phyloP scores from a whole-genome alignment of 768 basidiomycete genomes.

The Phallus indusiatus region DNA sequence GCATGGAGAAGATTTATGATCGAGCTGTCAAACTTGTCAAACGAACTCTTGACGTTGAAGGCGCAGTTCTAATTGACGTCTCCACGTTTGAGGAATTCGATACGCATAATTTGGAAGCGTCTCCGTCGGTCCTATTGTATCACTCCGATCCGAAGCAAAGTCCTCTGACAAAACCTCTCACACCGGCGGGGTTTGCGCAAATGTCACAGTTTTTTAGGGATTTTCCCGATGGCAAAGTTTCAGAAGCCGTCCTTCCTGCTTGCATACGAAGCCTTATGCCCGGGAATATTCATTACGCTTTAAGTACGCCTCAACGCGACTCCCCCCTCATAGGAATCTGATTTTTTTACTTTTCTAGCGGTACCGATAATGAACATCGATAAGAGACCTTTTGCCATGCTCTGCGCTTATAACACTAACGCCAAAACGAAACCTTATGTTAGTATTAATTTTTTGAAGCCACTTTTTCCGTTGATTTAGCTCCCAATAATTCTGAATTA shows the following conservation, averaged over 20 bases:
- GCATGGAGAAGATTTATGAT: constrained; percentile 87
- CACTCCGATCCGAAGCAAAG: constrained; percentile 49
- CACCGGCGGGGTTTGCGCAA: constrained; percentile 61
- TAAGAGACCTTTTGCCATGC: constrained; percentile 81
- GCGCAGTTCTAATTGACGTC: constrained; percentile 86
- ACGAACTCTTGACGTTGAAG: constrained; percentile 86
- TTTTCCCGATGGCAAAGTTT: constrained; percentile 79
- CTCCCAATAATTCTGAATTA: constrained; percentile 19
- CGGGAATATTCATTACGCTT: constrained; percentile 72
- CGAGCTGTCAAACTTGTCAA: constrained; percentile 85
- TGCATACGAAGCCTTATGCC: constrained; percentile 76
- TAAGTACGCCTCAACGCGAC: constrained; percentile 48
- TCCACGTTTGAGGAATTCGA: constrained; percentile 85
- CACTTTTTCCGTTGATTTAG: not conserved
- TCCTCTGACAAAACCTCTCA: constrained; percentile 46
- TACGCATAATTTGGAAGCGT: constrained; percentile 46
- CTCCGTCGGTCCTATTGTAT: constrained; percentile 61
- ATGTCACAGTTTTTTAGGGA: constrained; percentile 71
- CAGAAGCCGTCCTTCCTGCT: constrained; percentile 77
- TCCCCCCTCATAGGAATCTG: not conserved
- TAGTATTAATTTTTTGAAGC: constrained; percentile 19
- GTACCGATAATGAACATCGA: constrained; percentile 93
- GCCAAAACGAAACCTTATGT: constrained; percentile 77
- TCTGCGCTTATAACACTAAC: constrained; percentile 85
- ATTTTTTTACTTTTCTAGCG: constrained; percentile 31